Evolutionary conservation across 495 filamentous ascomycete species (phyloP), one percentile per base, ranked within the genome.

Genomic region (Hypoxylon crocopeplum): DNA sequence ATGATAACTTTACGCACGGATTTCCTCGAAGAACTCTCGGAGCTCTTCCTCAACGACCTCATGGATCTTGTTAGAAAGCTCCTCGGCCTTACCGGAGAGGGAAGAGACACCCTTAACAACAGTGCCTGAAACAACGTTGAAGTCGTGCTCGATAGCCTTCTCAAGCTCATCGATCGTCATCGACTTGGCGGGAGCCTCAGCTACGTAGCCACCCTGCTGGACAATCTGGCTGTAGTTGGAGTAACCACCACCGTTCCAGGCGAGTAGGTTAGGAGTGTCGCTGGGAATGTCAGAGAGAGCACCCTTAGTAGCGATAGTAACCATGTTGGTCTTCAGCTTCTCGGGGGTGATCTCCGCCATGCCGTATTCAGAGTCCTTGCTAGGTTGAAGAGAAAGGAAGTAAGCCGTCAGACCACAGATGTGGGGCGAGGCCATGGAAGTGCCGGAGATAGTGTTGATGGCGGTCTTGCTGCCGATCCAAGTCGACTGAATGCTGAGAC

Each of bases 341-440:
- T 90, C 88, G 34, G 95, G 95, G 27, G 92, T 96, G 72, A 98
- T 91, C 46, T 88, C 81, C 50, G 86, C 91, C 70, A 96, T 86
- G 56, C 93, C 88, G 70, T 88, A 99, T 48, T 87, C 90, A 49
- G 95, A 98, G 75, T 92, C 90, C 58, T 83, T 82, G 53, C 88
- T 75, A 20, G 95, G 95, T 76, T 97, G 92, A 22, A 99, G 89
- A 53, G 95, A 99, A 37, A 99, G 86, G 77, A 93, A 90, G 82
- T 99, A 99, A 75, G 95, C 95, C 64, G 97, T 80, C 45, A 99
- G 89, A 84, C 95, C 95, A 55, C 88, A 88, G 69, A 99, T 90
- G 72, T 99, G 95, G 64, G 95, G 95, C 25, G 93, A 97, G 49
- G 95, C 95, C 95, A 99, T 99, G 21, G 95, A 99, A 53, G 95